Conservation (phyloP, 306 rosid species). For the Lathyrus aphaca region DNA sequence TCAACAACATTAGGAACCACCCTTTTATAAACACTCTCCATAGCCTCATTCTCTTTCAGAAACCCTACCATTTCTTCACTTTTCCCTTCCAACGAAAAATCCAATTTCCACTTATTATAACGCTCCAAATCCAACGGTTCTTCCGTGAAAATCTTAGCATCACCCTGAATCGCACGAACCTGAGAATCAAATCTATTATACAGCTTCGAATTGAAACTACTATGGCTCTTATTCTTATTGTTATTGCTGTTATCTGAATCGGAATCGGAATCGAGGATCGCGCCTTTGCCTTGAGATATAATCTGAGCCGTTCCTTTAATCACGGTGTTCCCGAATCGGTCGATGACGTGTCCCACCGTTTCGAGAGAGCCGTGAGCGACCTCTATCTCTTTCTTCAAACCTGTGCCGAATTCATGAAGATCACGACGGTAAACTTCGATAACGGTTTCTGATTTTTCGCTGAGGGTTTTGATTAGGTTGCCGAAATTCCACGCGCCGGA, state of each 20-base stretch:
- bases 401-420: slow-evolving; percentile 75
- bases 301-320: slow-evolving; percentile 74
- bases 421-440: slow-evolving; percentile 85
- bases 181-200: slow-evolving; percentile 77
- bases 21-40: slow-evolving; percentile 54
- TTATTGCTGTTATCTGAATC: neutral
- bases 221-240: slow-evolving; percentile 38
- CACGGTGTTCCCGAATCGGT: slow-evolving; percentile 70
- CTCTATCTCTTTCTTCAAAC: slow-evolving; percentile 82
- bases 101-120: slow-evolving; percentile 59
- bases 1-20: slow-evolving; percentile 67
- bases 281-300: slow-evolving; percentile 69
- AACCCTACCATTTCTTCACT: slow-evolving; percentile 57
- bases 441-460: slow-evolving; percentile 69
- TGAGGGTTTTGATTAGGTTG: slow-evolving; percentile 59
- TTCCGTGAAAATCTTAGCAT: slow-evolving; percentile 58
- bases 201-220: slow-evolving; percentile 47
- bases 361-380: slow-evolving; percentile 83
- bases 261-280: slow-evolving; percentile 53
- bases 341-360: slow-evolving; percentile 66
- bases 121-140: slow-evolving; percentile 73
- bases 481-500: slow-evolving; percentile 61
- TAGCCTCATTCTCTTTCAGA: slow-evolving; percentile 56
- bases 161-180: slow-evolving; percentile 66
- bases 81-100: slow-evolving; percentile 58